These are phyloP conservation scores for Paraphoma chrysanthemicola DNA, from an alignment of 2,329 filamentous ascomycete species.

Conservation along the genomic window DNA sequence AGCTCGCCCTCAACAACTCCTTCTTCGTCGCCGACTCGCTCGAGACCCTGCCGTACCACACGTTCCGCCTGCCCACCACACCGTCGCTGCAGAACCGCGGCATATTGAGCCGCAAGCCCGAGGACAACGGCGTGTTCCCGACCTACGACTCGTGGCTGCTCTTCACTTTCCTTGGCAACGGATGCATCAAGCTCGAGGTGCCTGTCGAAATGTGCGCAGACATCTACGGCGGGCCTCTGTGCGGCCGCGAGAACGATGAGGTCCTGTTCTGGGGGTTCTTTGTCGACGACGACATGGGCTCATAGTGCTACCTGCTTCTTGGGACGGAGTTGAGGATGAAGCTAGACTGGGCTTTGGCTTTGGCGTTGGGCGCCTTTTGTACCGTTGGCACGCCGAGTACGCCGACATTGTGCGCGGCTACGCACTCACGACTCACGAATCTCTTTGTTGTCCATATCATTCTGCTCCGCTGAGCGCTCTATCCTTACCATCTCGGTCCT, in stretches of 20 bases:
- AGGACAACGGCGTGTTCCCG: slow-evolving; percentile 39
- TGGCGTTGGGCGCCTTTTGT: slow-evolving; percentile 41
- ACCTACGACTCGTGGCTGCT: slow-evolving; percentile 46
- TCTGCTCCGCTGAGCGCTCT: slow-evolving; percentile 11
- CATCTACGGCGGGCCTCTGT: slow-evolving; percentile 39
- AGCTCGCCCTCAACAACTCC: slow-evolving; percentile 41
- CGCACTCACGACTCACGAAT: slow-evolving; percentile 44
- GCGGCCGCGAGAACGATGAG: slow-evolving; percentile 42
- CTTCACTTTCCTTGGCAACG: slow-evolving; percentile 45
- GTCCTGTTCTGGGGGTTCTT: slow-evolving; percentile 47
- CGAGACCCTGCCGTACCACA: slow-evolving; percentile 46
- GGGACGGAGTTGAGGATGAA: slow-evolving; percentile 25
- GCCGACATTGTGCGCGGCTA: slow-evolving; percentile 30
- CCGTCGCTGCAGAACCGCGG: slow-evolving; percentile 44
- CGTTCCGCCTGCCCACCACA: slow-evolving; percentile 37
- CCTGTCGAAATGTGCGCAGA: slow-evolving; percentile 48
- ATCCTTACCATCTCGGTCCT: slow-evolving; percentile 12
- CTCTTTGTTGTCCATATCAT: slow-evolving; percentile 29
- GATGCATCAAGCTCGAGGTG: slow-evolving; percentile 45
- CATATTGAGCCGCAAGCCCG: slow-evolving; percentile 38
- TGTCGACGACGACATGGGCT: slow-evolving; percentile 36
- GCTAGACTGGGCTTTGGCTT: slow-evolving; percentile 36
- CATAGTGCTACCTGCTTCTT: slow-evolving; percentile 28
- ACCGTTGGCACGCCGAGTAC: slow-evolving; percentile 13
- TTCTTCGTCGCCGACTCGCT: slow-evolving; percentile 44